These are phyloP conservation scores for Yamadazyma philogaea DNA, from an alignment of 805 yeast genomes.

Conservation along the genomic window DNA sequence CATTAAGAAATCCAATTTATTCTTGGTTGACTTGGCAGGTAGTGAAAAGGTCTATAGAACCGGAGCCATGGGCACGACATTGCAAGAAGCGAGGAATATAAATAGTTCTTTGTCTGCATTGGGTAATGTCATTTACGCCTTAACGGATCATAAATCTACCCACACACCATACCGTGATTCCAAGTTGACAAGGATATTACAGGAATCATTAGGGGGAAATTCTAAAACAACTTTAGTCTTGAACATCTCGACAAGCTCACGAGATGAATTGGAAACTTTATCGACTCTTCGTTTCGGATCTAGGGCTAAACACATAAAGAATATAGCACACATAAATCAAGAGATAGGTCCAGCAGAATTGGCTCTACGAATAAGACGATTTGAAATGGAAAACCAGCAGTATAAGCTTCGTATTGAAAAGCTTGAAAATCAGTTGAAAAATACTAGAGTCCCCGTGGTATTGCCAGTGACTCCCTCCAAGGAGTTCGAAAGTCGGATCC, in stretches of 20 bases:
- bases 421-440: constrained; percentile 40
- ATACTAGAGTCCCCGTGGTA: background rate
- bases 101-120: constrained; percentile 74
- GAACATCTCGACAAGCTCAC: constrained; percentile 78
- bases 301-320: constrained; percentile 78
- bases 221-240: constrained; percentile 87
- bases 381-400: constrained; percentile 32
- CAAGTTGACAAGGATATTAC: constrained; percentile 68
- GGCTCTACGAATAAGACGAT: constrained; percentile 34
- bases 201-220: constrained; percentile 82
- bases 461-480: constrained; percentile 15
- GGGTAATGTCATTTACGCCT: constrained; percentile 76
- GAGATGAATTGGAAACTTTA: constrained; percentile 75
- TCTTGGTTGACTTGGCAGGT: constrained; percentile 83
- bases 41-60: constrained; percentile 77
- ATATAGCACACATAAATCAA: constrained; percentile 60
- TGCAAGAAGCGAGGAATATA: constrained; percentile 83
- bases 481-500: constrained; percentile 13
- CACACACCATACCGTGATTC: constrained; percentile 89
- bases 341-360: constrained; percentile 53
- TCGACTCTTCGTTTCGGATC: constrained; percentile 87
- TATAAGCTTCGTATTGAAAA: constrained; percentile 31
- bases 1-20: constrained; percentile 60
- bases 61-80: constrained; percentile 66
- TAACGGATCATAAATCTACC: constrained; percentile 63